Evolutionary conservation across 2,329 filamentous ascomycete genomes (phyloP).

Genomic region (Mollisia scopiformis): DNA sequence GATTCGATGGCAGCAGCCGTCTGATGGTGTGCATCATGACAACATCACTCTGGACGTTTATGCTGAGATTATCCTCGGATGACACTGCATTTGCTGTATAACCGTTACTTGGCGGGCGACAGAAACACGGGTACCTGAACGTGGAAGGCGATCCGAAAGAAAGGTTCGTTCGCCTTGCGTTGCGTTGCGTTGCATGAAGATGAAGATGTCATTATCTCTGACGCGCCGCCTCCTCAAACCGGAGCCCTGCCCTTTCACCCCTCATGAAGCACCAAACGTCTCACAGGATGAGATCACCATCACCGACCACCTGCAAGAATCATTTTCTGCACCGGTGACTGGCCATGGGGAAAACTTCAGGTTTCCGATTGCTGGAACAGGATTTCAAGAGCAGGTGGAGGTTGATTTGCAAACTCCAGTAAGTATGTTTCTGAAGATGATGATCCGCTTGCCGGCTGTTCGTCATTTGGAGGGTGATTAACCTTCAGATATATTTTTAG

Average conservation of each 20-base stretch:
- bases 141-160: neutral
- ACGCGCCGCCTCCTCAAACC: slow-evolving; percentile 11
- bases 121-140: slow-evolving; percentile 6
- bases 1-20: neutral
- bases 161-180: too few relatives aligned
- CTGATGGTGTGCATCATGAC: neutral
- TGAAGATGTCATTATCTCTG: slow-evolving; percentile 14
- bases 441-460: neutral
- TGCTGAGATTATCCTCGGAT: neutral
- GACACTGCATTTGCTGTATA: neutral
- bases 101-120: neutral
- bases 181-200: neutral
- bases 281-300: neutral
- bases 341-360: neutral
- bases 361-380: neutral
- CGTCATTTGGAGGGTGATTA: neutral
- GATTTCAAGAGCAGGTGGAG: neutral
- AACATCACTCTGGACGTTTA: neutral
- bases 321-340: neutral
- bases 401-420: neutral
- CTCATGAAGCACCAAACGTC: slow-evolving; percentile 6
- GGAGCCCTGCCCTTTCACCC: neutral
- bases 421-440: neutral
- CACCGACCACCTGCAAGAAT: neutral
- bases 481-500: neutral